These are phyloP conservation scores for Poterioochromonas sp. DNA, from an alignment of 352 stramenopile genomes.

Conservation along the genomic window DNA sequence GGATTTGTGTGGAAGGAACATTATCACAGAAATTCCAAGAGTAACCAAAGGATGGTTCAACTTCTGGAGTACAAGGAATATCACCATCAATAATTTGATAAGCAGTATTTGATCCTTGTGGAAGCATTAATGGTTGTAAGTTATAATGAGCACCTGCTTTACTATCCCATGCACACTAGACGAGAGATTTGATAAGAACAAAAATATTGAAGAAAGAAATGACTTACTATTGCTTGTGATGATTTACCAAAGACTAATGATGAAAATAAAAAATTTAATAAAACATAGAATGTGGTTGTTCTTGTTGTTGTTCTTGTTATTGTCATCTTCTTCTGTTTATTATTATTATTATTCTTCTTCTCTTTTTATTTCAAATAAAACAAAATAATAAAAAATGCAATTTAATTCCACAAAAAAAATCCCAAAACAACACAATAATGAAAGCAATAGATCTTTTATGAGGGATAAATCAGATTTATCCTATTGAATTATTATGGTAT, in stretches of 20 bases:
- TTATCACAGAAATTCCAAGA: conserved; percentile 23
- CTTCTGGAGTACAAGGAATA: conserved; percentile 30
- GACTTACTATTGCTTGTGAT: not conserved
- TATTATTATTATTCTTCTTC: no score
- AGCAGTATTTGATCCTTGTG: not conserved
- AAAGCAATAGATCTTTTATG: no score
- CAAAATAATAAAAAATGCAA: no score
- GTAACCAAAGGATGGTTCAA: conserved; percentile 18
- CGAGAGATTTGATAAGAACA: not conserved
- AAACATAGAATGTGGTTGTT: not conserved
- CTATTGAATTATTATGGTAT: no score
- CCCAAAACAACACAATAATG: no score
- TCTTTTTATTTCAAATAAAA: no score
- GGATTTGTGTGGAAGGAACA: not conserved
- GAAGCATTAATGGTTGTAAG: not conserved
- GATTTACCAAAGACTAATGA: not conserved
- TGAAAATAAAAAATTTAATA: not conserved
- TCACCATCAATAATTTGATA: conserved; percentile 21
- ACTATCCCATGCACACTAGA: not conserved
- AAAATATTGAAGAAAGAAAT: not conserved
- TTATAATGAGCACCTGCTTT: not conserved
- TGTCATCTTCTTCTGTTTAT: no score
- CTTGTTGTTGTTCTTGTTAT: not conserved
- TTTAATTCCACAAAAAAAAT: no score
- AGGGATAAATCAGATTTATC: no score